These are phyloP conservation scores for Schwanniomyces sp. DNA, from an alignment of 805 yeast genomes.

Conservation along the genomic window DNA sequence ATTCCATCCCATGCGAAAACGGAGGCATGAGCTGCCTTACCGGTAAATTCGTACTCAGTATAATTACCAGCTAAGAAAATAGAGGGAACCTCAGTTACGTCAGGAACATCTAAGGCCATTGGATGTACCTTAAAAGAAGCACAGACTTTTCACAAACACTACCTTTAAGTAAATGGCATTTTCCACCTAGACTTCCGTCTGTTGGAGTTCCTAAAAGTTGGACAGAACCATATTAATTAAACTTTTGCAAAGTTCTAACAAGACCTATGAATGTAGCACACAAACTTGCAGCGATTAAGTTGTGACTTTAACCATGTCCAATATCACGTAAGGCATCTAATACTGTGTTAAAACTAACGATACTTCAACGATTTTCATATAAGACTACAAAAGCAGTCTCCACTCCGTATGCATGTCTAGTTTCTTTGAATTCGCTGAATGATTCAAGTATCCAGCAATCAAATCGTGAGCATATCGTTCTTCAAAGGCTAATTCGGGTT, in stretches of 20 bases:
- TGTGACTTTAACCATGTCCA: slow-evolving; percentile 30
- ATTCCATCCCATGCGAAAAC: slow-evolving; percentile 27
- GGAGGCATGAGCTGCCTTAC: slow-evolving; percentile 25
- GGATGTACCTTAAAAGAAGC: slow-evolving; percentile 26
- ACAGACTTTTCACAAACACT: slow-evolving; percentile 22
- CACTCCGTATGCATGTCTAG: slow-evolving; percentile 19
- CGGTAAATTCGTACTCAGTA: slow-evolving; percentile 15
- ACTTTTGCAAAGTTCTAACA: slow-evolving; percentile 16
- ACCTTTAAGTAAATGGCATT: slow-evolving; percentile 17
- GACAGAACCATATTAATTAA: slow-evolving; percentile 20
- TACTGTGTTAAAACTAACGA: slow-evolving; percentile 20
- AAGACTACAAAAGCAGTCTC: slow-evolving; percentile 19
- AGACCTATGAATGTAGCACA: slow-evolving; percentile 15
- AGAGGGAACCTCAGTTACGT: slow-evolving; percentile 7
- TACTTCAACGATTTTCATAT: slow-evolving; percentile 1
- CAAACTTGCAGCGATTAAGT: slow-evolving; percentile 20
- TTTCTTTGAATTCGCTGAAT: slow-evolving; percentile 20
- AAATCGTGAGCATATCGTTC: slow-evolving; percentile 21
- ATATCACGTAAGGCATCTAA: slow-evolving; percentile 24
- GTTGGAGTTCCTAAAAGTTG: slow-evolving; percentile 26
- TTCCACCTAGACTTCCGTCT: slow-evolving; percentile 28
- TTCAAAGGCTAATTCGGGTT: slow-evolving; percentile 6
- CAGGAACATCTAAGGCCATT: slow-evolving; percentile 2
- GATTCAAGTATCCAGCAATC: slow-evolving; percentile 14
- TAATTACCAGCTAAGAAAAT: slow-evolving; percentile 13